A percentile compares a stretch with the other conserved stretches of the same genome.
These are phyloP conservation scores for Suillus subluteus DNA, from an alignment of 768 basidiomycete species.

Conservation along the genomic window DNA sequence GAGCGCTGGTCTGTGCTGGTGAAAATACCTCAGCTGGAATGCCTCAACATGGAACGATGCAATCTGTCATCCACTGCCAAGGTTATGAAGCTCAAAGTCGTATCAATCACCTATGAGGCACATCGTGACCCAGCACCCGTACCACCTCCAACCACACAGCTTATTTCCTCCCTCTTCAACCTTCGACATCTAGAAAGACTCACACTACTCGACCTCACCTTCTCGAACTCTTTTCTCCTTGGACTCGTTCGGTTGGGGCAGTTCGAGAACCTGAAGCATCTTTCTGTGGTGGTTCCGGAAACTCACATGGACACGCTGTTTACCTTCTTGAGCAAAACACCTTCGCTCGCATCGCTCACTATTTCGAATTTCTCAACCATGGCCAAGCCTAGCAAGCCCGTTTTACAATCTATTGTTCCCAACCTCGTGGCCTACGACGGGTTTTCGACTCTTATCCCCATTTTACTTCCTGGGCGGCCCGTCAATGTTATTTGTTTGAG, in stretches of 20 bases:
- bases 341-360: constrained; percentile 5
- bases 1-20: not conserved
- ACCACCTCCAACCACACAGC: not conserved
- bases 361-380: constrained; percentile 3
- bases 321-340: not conserved
- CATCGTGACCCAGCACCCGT: not conserved
- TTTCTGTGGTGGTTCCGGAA: not conserved
- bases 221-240: not conserved
- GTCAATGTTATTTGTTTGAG: not conserved
- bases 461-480: not conserved
- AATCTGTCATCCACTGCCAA: not conserved
- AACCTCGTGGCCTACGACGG: not conserved
- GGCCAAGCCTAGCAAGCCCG: not conserved
- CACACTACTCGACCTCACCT: constrained; percentile 3
- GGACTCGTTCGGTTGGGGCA: not conserved
- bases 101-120: not conserved
- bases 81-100: constrained; percentile 1
- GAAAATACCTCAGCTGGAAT: not conserved
- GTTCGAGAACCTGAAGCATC: not conserved
- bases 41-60: not conserved
- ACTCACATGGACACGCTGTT: not conserved
- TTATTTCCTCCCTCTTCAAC: constrained; percentile 2
- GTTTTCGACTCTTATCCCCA: not conserved
- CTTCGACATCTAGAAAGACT: not conserved
- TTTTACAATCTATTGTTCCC: not conserved